Evolutionary conservation across 176 grass and related monocot genomes (phyloP).

Genomic region (Phoenix roebelenii): DNA sequence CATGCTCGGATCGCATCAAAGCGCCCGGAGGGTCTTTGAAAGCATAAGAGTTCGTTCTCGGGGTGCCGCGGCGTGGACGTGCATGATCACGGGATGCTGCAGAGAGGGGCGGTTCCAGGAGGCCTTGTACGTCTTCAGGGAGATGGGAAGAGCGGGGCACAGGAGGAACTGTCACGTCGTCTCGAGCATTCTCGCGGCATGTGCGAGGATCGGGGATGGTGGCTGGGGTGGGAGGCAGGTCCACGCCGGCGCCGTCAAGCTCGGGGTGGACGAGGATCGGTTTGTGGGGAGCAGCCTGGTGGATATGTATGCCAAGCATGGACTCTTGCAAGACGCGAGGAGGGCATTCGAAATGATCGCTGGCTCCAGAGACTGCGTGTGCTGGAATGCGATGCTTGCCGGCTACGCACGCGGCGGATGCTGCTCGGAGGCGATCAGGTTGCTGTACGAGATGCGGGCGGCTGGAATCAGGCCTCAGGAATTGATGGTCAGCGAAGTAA

Average conservation of each 20-base stretch:
- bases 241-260: constrained; percentile 59
- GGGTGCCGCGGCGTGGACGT: constrained; percentile 42
- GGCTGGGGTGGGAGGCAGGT: constrained; percentile 46
- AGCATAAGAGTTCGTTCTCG: constrained; percentile 18
- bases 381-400: constrained; percentile 62
- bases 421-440: constrained; percentile 41
- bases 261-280: constrained; percentile 36
- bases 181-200: constrained; percentile 45
- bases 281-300: constrained; percentile 60
- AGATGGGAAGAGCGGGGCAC: constrained; percentile 31
- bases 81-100: constrained; percentile 43
- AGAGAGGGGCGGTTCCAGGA: constrained; percentile 35
- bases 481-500: constrained; percentile 24
- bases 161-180: constrained; percentile 36
- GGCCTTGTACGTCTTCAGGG: constrained; percentile 49
- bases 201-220: constrained; percentile 27
- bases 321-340: constrained; percentile 29
- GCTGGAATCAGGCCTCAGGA: constrained; percentile 40
- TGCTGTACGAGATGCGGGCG: constrained; percentile 60
- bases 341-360: constrained; percentile 40
- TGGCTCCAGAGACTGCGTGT: constrained; percentile 26
- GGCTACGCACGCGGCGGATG: constrained; percentile 42
- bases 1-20: constrained; percentile 2
- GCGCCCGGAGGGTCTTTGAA: constrained; percentile 31
- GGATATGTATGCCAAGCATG: constrained; percentile 64